Conservation (phyloP, 306 rosid species). For the Geum urbanum region DNA sequence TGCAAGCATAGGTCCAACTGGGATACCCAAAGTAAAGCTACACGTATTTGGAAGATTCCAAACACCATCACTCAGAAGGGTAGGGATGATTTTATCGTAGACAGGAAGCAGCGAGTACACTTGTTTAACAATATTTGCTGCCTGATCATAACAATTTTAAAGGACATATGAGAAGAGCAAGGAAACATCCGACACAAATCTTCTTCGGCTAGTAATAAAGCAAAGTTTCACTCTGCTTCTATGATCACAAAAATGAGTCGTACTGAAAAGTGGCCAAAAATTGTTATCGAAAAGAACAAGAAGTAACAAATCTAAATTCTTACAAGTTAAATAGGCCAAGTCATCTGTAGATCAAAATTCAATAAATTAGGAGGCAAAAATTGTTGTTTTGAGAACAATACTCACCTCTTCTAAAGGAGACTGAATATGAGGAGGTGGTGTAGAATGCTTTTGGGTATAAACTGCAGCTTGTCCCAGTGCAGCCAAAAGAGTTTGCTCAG, state of each 20-base stretch:
- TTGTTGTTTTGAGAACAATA: conserved; percentile 8
- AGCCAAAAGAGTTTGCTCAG: too few species aligned
- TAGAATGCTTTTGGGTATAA: too few species aligned
- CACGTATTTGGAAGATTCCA: too few species aligned
- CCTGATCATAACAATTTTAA: conserved; percentile 52
- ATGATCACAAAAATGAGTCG: not conserved
- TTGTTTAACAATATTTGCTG: conserved; percentile 64
- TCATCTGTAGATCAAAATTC: not conserved
- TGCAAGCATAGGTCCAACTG: too few species aligned
- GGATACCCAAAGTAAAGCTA: too few species aligned
- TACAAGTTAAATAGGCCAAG: not conserved
- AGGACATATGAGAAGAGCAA: not conserved
- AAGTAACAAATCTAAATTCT: not conserved
- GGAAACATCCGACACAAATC: not conserved
- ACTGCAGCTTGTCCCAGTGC: too few species aligned
- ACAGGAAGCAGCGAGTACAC: too few species aligned
- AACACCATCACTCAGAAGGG: too few species aligned
- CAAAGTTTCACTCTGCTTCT: not conserved
- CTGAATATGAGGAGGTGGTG: too few species aligned
- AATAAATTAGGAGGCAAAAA: not conserved
- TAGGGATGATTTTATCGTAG: too few species aligned
- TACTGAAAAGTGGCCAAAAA: not conserved
- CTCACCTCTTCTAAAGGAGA: conserved; percentile 80
- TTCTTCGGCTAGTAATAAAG: not conserved
- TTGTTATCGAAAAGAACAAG: not conserved